Evolutionary conservation across 192 early-diverging fungal species (phyloP).

Genomic region (Entomortierella lignicola): DNA sequence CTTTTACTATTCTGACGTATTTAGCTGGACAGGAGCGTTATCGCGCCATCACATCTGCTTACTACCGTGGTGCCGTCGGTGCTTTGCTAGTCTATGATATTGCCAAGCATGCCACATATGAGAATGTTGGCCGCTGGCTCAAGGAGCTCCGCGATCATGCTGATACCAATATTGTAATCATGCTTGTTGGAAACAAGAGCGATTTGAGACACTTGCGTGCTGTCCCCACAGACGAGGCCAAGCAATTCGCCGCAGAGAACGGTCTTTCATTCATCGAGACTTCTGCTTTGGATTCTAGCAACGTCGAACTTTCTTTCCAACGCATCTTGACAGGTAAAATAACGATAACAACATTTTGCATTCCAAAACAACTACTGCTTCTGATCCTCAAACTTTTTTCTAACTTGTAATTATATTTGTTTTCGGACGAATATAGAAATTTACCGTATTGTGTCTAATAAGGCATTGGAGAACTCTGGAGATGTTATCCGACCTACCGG

Average conservation of each 20-base stretch:
- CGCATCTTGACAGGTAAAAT: constrained; percentile 89
- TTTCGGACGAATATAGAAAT: constrained; percentile 69
- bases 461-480: constrained; percentile 86
- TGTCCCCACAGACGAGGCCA: constrained; percentile 97
- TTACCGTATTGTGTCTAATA: constrained; percentile 97
- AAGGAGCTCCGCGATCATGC: constrained; percentile 98
- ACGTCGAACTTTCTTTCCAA: constrained; percentile 97
- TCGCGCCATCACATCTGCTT: constrained; percentile 87
- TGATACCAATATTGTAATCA: constrained; percentile 98
- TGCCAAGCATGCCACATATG: constrained; percentile 94
- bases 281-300: constrained; percentile 95
- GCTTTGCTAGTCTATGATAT: constrained; percentile 98
- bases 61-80: constrained; percentile 97
- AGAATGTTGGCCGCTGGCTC: constrained; percentile 97
- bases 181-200: constrained; percentile 99
- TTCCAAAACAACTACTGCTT: background rate
- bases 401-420: background rate
- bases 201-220: constrained; percentile 96
- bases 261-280: constrained; percentile 98
- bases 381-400: background rate
- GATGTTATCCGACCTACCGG: constrained; percentile 75
- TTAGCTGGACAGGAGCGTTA: constrained; percentile 81
- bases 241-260: constrained; percentile 96
- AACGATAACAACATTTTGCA: background rate
- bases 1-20: too few species aligned